Base-by-base conservation (phyloP, 768 basidiomycete species). In the Mrakia frigida region DNA sequence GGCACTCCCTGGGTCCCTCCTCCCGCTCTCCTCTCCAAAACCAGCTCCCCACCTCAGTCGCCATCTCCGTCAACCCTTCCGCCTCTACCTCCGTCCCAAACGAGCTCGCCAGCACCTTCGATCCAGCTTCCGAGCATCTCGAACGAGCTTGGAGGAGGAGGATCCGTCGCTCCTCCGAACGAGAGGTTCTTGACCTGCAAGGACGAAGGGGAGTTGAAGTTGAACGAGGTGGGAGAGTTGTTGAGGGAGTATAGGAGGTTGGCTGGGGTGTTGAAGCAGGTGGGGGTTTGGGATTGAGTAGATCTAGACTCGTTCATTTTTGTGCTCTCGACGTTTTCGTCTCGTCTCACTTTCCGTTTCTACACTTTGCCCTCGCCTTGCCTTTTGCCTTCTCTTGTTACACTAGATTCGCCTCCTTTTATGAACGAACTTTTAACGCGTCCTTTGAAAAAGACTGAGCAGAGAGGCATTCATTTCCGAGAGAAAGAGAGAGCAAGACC, bases 211-310 rank as follows among this genome's bases (percentile, higher is more conserved):
- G 96, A 98, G 78, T 83, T 98, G 73, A 87, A 86, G 73, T 83
- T 98, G 35, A 88, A 90, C 0, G 96, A 99, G 79, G 89, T 98
- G 1, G 88, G 86, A 0, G 88, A 90, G 79, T 85, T 99, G 60
- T 84, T 98, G 81, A 84, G 85, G 43, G 95, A 97, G 79, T 59
- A 50, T 33, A 70, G 25, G 67, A 69, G 73, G 31, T 39, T 74
- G 73, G 73, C 56, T 0, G 61, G 61, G 37, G 41, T 63, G 35
- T 50, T 74, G 39, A 60, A 39, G 21, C 37, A 74, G 41, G 59
- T 74, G 11, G 73, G 73, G 14, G 73, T 74, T 25, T 74, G 73
- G 73, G 73, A 74, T 59, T 72, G 71, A 72, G 28, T 46, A 18
- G 70, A 56, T 68, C 31, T 69, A 37, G 11, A n/a, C 35, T 35